Conservation (phyloP, 805 yeast species). For the Ogataea corticis region DNA sequence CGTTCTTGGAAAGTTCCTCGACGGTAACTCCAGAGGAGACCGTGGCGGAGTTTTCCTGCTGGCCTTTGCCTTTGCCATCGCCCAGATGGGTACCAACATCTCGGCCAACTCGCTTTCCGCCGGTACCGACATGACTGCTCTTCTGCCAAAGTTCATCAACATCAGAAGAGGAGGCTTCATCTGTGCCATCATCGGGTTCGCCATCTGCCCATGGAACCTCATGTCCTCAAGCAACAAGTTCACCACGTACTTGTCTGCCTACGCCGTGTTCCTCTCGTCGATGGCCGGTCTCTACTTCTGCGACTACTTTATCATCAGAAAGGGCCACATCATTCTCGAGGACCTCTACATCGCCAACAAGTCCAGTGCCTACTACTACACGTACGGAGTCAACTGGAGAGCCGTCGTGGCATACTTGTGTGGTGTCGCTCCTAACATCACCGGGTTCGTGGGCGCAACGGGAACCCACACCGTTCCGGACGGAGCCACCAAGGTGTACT, state of each 20-base stretch:
- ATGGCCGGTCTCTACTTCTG: constrained; percentile 75
- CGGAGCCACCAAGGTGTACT: constrained; percentile 75
- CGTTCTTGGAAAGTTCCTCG: constrained; percentile 64
- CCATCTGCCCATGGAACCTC: constrained; percentile 84
- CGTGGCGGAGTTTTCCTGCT: constrained; percentile 82
- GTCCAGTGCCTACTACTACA: constrained; percentile 56
- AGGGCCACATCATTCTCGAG: constrained; percentile 63
- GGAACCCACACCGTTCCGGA: constrained; percentile 68
- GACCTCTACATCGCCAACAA: constrained; percentile 60
- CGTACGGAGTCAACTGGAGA: constrained; percentile 77
- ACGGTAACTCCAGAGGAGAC: constrained; percentile 52
- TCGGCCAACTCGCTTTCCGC: constrained; percentile 71
- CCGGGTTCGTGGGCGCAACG: constrained; percentile 85
- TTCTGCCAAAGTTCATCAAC: constrained; percentile 61
- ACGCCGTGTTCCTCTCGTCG: constrained; percentile 78
- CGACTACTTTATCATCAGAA: constrained; percentile 71
- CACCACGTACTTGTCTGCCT: constrained; percentile 78
- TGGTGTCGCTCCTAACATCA: constrained; percentile 81
- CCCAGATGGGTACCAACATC: constrained; percentile 78
- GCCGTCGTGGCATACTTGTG: constrained; percentile 77
- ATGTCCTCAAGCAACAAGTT: constrained; percentile 68
- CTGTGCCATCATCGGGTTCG: constrained; percentile 69
- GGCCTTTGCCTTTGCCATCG: constrained; percentile 67
- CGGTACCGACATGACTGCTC: constrained; percentile 70
- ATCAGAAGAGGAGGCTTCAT: constrained; percentile 81